Base-by-base conservation (phyloP, 768 basidiomycete genomes). In the Trametes coccinea region DNA sequence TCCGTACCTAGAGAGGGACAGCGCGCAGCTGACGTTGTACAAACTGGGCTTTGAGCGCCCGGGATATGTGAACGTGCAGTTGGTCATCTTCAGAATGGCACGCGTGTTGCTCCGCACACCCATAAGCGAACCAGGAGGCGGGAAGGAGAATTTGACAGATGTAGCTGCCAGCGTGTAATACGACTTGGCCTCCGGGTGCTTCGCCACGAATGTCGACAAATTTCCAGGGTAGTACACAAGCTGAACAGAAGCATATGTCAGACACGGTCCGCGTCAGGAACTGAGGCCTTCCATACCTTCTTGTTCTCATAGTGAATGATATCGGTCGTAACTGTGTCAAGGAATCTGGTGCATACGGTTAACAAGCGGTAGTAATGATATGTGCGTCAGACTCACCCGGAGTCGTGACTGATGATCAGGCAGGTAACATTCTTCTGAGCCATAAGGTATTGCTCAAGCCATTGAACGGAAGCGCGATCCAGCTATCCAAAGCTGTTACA, bases 231-330 rank as follows among this genome's bases (percentile, higher is more conserved):
- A 98, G 78, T 94, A 96, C 47, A 88, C 93, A 65, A 98, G 87
- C 89, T 93, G 66, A 30, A 40, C 33, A 44, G 22, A 4, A 17
- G 27, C 16, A 40, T 4, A 52, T 39, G n/a, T 58, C 22, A 59
- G 39, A 45, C 56, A 59, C 27, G 39, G 56, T 64, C 47, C 53
- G 59, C 61, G 29, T 40, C 41, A 22, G 4, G 45, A 49, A 56
- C 67, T 64, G 16, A 61, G 54, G 9, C 29, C 59, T 31, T 49
- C 17, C 30, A n/a, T 46, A 85, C 90, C 82, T 95, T 96, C 80
- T 98, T 98, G 57, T 78, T 77, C 78, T 97, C 95, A 77, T 97
- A 98, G 79, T 97, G 95, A 64, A 98, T 94, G 70, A 98, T 93
- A 76, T 98, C 95, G 66, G 95, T 93, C 60, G 95, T 95, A 56